phyloP scores from a whole-genome alignment of 164 flowering plant genomes.

The Tetracentron sinense region DNA sequence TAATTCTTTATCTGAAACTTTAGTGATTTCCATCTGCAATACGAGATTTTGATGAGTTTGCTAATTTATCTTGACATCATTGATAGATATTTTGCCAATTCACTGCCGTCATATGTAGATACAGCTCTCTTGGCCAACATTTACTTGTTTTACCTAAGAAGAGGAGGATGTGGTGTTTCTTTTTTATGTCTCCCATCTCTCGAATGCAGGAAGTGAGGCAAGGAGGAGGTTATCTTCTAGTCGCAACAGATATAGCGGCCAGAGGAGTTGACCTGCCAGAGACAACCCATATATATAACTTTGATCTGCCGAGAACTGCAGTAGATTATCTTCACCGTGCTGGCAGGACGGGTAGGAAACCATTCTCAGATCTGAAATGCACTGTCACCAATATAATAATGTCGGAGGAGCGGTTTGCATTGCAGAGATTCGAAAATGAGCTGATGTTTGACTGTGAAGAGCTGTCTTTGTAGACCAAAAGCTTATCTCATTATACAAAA shows the following conservation, averaged over 20 bases:
- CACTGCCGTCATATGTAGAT: not conserved
- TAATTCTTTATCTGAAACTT: too few relatives aligned
- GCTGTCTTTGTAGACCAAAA: conserved; percentile 25
- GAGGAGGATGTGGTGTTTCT: not conserved
- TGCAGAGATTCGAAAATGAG: conserved; percentile 82
- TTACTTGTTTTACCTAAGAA: not conserved
- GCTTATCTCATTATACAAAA: not conserved
- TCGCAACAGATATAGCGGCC: conserved; percentile 89
- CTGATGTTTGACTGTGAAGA: conserved; percentile 74
- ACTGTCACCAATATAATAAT: conserved; percentile 61
- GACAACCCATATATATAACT: conserved; percentile 90
- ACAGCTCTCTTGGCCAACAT: not conserved
- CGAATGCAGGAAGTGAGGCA: conserved; percentile 64
- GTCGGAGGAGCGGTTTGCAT: conserved; percentile 68
- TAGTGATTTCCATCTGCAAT: too few relatives aligned
- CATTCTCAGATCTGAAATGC: conserved; percentile 74
- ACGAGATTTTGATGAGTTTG: too few relatives aligned
- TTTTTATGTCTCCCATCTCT: not conserved
- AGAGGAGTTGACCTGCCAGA: conserved; percentile 93
- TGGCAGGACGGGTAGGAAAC: conserved; percentile 85
- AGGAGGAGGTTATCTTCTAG: conserved; percentile 63
- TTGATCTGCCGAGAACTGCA: conserved; percentile 80
- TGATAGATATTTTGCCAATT: not conserved
- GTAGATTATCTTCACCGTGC: conserved; percentile 91
- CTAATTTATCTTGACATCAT: too few relatives aligned